Evolutionary conservation across 441 rosid genomes (phyloP).

Genomic region (Geranium incanum): DNA sequence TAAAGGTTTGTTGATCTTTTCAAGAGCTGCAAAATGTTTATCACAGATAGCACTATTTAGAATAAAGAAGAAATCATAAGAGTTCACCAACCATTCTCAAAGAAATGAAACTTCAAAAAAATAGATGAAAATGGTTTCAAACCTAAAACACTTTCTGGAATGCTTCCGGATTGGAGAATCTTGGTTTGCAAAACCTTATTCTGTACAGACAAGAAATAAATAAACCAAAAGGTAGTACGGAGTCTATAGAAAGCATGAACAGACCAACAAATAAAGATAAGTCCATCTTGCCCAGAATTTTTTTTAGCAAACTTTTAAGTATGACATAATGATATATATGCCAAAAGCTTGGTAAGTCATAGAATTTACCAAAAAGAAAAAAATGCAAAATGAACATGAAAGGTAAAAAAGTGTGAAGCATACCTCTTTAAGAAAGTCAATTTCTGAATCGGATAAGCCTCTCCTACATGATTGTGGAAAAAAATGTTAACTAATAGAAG

Average conservation of each 20-base stretch:
- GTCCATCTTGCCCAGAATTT: slow-evolving; percentile 6
- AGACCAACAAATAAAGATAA: slow-evolving; percentile 6
- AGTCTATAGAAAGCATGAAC: slow-evolving; percentile 11
- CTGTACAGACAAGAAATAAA: slow-evolving; percentile 32
- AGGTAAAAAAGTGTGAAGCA: slow-evolving; percentile 6
- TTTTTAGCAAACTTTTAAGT: not conserved
- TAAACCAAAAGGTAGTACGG: not conserved
- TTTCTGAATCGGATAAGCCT: slow-evolving; percentile 84
- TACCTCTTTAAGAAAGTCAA: slow-evolving; percentile 79
- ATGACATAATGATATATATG: slow-evolving; percentile 1
- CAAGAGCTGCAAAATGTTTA: slow-evolving; percentile 58
- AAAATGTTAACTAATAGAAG: not conserved
- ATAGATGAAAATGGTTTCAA: slow-evolving; percentile 21
- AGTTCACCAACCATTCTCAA: slow-evolving; percentile 15
- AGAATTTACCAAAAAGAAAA: slow-evolving; percentile 7
- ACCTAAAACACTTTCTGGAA: slow-evolving; percentile 69
- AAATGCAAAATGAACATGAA: slow-evolving; percentile 13
- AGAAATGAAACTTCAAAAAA: not conserved
- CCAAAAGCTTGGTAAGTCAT: slow-evolving; percentile 12
- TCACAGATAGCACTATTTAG: slow-evolving; percentile 13
- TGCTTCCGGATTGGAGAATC: slow-evolving; percentile 59
- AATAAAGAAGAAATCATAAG: slow-evolving; percentile 11
- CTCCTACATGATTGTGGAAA: slow-evolving; percentile 55
- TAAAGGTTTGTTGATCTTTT: slow-evolving; percentile 76
- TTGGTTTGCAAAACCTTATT: slow-evolving; percentile 53